Base-by-base conservation (phyloP, 306 rosid species). In the Malus sieversii region DNA sequence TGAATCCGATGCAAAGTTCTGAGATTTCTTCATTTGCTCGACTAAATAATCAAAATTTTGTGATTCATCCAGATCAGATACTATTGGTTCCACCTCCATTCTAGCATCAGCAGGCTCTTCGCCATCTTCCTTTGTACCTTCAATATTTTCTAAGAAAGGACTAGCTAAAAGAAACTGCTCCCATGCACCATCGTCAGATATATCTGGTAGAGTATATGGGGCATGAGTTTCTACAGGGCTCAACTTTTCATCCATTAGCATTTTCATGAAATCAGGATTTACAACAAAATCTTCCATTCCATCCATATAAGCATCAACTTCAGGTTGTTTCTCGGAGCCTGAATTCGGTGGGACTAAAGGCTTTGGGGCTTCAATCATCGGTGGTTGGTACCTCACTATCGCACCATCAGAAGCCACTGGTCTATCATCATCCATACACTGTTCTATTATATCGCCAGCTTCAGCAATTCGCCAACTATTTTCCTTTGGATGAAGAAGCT, bases 401-500 rank as follows among this genome's bases (percentile, higher is more conserved):
- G 75, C 70, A 60, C 93, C 92, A 67, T 88, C 86, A 75, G 92
- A 81, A 75, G 89, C 55, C 75, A 74, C 82, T 19, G 82, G 79
- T 6, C 51, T 71, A 68, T 48, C 85, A 78, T 86, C 89, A 71
- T 68, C 80, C 29, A 59, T 51, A 66, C 57, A 75, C 74, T 71
- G 83, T 74, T 86, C 95, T 44, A 87, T 80, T 80, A 85, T 79
- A 68, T 77, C 80, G 38, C 86, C 86, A 1, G 87, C 48, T 45
- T 94, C 97, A 23, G 90, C 82, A 71, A 83, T 70, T 51, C 77
- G 85, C 99, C 99, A 95, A 81, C 84, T 87, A 18, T 89, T 86
- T 72, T 92, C 99, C 81, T 95, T 90, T 1, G 97, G 92, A 32
- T 95, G 89, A 83, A 90, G 87, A 69, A 90, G 70, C 84, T 96